Evolutionary conservation across 768 basidiomycete species (phyloP).

Genomic region (Kwoniella sp.): DNA sequence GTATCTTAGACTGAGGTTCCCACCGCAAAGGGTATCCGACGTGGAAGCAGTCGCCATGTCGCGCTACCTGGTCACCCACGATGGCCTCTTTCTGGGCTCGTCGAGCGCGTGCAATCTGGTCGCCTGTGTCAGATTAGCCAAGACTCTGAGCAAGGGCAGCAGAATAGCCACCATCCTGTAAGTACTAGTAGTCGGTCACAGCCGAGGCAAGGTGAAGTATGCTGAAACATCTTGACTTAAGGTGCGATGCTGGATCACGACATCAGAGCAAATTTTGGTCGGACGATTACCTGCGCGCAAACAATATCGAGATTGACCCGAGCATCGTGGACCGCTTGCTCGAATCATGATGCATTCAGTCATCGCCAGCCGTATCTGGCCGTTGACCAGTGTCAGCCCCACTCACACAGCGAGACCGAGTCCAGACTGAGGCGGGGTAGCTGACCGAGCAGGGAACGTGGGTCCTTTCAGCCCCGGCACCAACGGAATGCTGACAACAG

Average conservation of each 20-base stretch:
- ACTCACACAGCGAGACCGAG: too few relatives aligned
- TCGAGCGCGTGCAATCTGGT: conserved; percentile 94
- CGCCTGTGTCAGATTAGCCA: conserved; percentile 77
- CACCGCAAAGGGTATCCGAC: conserved; percentile 69
- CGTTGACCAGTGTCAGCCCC: too few relatives aligned
- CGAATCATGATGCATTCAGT: conserved; percentile 5
- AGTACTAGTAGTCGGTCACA: neutral
- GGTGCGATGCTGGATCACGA: conserved; percentile 83
- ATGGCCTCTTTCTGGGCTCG: conserved; percentile 91
- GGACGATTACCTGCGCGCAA: conserved; percentile 39
- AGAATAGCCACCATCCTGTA: conserved; percentile 82
- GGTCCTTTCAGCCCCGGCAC: too few relatives aligned
- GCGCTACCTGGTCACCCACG: conserved; percentile 79
- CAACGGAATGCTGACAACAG: too few relatives aligned
- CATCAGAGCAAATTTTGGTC: conserved; percentile 75
- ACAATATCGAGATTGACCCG: conserved; percentile 31
- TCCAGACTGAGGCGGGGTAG: too few relatives aligned
- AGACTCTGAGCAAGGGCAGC: conserved; percentile 64
- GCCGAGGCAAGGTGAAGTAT: neutral
- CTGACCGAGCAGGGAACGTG: too few relatives aligned
- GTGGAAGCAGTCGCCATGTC: conserved; percentile 95
- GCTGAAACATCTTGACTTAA: conserved; percentile 36
- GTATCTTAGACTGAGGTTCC: neutral
- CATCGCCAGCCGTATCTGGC: too few relatives aligned
- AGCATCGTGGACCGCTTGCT: conserved; percentile 28